phyloP scores from a whole-genome alignment of 2,329 filamentous ascomycete genomes.

The Ilyonectria sp. region DNA sequence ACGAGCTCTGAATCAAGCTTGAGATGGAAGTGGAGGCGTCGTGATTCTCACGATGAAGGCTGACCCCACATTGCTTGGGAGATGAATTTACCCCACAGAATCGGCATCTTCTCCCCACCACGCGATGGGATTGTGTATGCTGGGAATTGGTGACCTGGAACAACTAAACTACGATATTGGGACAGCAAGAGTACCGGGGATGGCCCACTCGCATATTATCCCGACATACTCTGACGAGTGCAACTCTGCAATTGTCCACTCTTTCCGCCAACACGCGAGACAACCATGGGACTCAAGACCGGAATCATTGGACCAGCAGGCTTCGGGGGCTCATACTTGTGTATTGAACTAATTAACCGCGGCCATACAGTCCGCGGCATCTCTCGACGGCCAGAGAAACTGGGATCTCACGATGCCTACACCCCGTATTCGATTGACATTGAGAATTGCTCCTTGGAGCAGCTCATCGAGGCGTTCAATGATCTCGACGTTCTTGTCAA shows the following conservation, averaged over 20 bases:
- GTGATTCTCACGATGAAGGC: too few species aligned
- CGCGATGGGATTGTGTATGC: too few species aligned
- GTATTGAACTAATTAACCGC: constrained; percentile 17
- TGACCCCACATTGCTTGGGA: too few species aligned
- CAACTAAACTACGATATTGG: too few species aligned
- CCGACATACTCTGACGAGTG: too few species aligned
- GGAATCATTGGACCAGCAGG: constrained; percentile 15
- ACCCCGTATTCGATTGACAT: constrained; percentile 1
- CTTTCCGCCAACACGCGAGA: background rate
- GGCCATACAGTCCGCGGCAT: constrained; percentile 14
- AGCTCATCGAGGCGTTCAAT: constrained; percentile 6
- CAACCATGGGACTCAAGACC: constrained; percentile 2
- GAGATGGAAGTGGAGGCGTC: too few species aligned
- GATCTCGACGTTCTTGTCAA: constrained; percentile 17
- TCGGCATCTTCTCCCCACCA: too few species aligned
- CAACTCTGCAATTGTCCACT: background rate
- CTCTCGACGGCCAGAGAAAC: constrained; percentile 16
- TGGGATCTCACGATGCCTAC: constrained; percentile 8
- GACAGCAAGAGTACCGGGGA: too few species aligned
- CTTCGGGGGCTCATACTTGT: constrained; percentile 17
- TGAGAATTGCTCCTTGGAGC: background rate
- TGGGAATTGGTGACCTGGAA: too few species aligned
- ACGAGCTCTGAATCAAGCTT: too few species aligned
- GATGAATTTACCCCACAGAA: too few species aligned
- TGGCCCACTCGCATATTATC: too few species aligned